Base-by-base conservation (phyloP, 192 early-diverging fungal genomes). In the Gonapodya sp. region DNA sequence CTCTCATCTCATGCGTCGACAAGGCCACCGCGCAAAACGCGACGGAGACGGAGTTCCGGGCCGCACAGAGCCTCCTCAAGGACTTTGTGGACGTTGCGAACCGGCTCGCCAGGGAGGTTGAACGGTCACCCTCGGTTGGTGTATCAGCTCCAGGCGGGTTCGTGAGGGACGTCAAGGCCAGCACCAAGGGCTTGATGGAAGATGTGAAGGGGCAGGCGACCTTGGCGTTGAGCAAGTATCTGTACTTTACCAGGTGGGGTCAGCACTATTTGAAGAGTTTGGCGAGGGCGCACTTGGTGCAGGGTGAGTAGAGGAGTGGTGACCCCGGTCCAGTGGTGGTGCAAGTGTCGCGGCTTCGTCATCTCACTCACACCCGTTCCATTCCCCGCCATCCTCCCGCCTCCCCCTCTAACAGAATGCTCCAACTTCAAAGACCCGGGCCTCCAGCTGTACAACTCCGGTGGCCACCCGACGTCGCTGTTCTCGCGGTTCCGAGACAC, bases 361-460 rank as follows among this genome's bases (percentile, higher is more conserved):
- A 8, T 16, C 46, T 8, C 8, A 8, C 8, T 64, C 24, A 64
- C 46, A 16, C 46, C 46, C 46, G 8, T 24, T 24, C 46, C 24
- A 8, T 64, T 8, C 8, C 46, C 46, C 24, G 8, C 24, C 46
- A 64, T 24, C 46, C 46, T 16, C 8, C 46, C 46, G 8, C 46
- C 46, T 16, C 24, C 24, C 24, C 46, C 8, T 16, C 46, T 16
- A 16, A 16, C 24, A 64, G 46, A 64, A 24, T 85, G 85, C 79
- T 83, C 82, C 82, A 86, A 86, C 78, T 86, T 86, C 82, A 86
- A 86, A 79, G 85, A 86, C 74, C 83, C 83, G 2, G 85, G 85
- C 0, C 81, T 86, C 2, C 85, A 86, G 79, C 75, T 73, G 16
- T 86, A 86, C 80, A 78, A 78, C 14, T 34, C 35, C 0, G 37